These are phyloP conservation scores for Podosphaera xanthii DNA, from an alignment of 2,329 filamentous ascomycete genomes.

Conservation along the genomic window DNA sequence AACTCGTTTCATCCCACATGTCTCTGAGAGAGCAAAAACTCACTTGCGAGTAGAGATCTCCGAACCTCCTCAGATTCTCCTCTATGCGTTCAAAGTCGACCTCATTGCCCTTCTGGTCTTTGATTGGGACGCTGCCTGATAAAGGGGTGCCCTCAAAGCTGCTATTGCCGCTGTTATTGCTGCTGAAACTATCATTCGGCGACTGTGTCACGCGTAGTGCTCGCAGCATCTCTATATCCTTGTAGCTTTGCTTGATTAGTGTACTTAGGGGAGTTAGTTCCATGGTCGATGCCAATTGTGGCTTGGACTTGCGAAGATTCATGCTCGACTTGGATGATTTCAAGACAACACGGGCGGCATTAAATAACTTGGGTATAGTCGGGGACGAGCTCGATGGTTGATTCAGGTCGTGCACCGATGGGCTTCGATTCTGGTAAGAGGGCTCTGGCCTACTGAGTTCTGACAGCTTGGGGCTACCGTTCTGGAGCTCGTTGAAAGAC, in stretches of 20 bases:
- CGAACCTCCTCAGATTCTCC: conserved; percentile 5
- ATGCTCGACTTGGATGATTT: not conserved
- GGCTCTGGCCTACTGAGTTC: not conserved
- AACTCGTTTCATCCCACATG: not conserved
- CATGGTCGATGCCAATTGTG: not conserved
- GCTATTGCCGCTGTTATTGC: not conserved
- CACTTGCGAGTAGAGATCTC: conserved; percentile 4
- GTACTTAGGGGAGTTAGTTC: conserved; percentile 3
- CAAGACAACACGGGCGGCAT: not conserved
- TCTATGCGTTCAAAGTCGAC: conserved; percentile 6
- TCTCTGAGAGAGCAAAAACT: not conserved
- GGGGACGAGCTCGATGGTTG: not conserved
- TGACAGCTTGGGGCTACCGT: not conserved
- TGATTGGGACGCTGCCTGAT: not conserved
- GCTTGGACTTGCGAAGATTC: not conserved
- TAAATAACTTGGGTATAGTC: not conserved
- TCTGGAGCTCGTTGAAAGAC: not conserved
- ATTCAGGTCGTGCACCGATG: not conserved
- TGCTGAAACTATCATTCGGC: not conserved
- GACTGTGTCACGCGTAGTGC: not conserved
- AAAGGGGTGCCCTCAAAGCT: not conserved
- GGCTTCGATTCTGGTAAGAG: not conserved
- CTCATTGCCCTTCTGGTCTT: not conserved
- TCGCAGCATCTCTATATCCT: conserved; percentile 1
- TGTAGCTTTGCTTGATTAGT: conserved; percentile 3